Evolutionary conservation across 768 basidiomycete species (phyloP).

Genomic region (Boletus speciosus): DNA sequence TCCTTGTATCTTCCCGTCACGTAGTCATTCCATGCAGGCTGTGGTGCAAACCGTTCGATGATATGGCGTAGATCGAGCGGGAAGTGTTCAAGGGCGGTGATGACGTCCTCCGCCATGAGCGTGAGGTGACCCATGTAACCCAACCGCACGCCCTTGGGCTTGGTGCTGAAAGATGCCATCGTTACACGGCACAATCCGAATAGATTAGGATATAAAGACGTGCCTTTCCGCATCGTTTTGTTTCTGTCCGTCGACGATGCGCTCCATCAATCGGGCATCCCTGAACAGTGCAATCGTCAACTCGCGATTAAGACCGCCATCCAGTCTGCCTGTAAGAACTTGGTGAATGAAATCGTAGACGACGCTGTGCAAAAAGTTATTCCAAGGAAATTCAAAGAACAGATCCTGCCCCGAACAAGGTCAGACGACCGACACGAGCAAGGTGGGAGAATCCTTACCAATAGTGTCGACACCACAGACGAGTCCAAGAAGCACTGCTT

Average conservation of each 20-base stretch:
- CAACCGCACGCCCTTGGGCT: slow-evolving; percentile 74
- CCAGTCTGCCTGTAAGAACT: slow-evolving; percentile 84
- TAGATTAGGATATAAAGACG: slow-evolving; percentile 15
- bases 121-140: slow-evolving; percentile 98
- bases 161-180: slow-evolving; percentile 41
- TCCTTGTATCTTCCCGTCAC: slow-evolving; percentile 83
- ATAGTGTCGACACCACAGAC: slow-evolving; percentile 66
- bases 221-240: slow-evolving; percentile 76
- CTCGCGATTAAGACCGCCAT: slow-evolving; percentile 80
- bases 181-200: slow-evolving; percentile 3
- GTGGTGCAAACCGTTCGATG: slow-evolving; percentile 67
- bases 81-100: slow-evolving; percentile 84
- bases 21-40: slow-evolving; percentile 85
- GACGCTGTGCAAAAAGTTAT: slow-evolving; percentile 95
- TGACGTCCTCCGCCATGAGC: slow-evolving; percentile 92
- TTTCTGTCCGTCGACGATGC: slow-evolving; percentile 84
- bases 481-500: slow-evolving; percentile 77
- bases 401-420: slow-evolving; percentile 55
- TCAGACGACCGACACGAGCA: slow-evolving; percentile 2
- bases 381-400: slow-evolving; percentile 95
- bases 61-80: slow-evolving; percentile 69
- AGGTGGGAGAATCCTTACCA: slow-evolving; percentile 50
- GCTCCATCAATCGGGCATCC: slow-evolving; percentile 79
- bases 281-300: slow-evolving; percentile 80
- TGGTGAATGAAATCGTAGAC: slow-evolving; percentile 97